These are phyloP conservation scores for Tremellales sp. DNA, from an alignment of 1,284 basidiomycete genomes.

Conservation along the genomic window DNA sequence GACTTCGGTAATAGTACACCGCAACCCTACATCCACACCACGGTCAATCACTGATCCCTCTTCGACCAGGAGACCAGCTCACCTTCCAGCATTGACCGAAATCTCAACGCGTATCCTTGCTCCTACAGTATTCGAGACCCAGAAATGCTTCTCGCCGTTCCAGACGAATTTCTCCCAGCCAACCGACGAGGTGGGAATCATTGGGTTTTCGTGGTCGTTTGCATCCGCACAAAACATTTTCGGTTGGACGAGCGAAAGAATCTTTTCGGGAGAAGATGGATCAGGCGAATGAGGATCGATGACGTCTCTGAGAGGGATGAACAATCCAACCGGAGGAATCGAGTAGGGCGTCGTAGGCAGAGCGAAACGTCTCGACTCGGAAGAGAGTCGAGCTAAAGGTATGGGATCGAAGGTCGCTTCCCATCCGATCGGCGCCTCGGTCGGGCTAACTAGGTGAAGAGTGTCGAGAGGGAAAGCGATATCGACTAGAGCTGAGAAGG, in stretches of 20 bases:
- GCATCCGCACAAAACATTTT: slow-evolving; percentile 47
- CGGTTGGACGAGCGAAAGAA: slow-evolving; percentile 38
- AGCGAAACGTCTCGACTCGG: slow-evolving; percentile 37
- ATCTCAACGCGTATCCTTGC: slow-evolving; percentile 45
- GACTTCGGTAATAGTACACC: slow-evolving; percentile 47
- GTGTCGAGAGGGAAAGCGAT: slow-evolving; percentile 37
- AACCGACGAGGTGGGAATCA: slow-evolving; percentile 34
- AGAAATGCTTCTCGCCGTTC: slow-evolving; percentile 48
- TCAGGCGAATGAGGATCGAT: slow-evolving; percentile 32
- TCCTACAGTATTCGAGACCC: slow-evolving; percentile 38
- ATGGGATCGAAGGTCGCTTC: slow-evolving; percentile 33
- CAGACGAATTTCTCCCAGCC: slow-evolving; percentile 45
- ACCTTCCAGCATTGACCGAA: slow-evolving; percentile 42
- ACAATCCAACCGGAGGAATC: slow-evolving; percentile 35
- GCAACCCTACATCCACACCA: slow-evolving; percentile 36
- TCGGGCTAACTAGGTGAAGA: slow-evolving; percentile 22
- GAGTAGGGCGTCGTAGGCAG: slow-evolving; percentile 36
- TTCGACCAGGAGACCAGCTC: slow-evolving; percentile 12
- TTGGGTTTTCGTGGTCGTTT: slow-evolving; percentile 41
- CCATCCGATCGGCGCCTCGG: slow-evolving; percentile 36
- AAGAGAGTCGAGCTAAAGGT: slow-evolving; percentile 22
- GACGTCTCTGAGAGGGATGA: slow-evolving; percentile 40
- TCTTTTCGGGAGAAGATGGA: slow-evolving; percentile 24
- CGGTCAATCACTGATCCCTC: slow-evolving; percentile 12
- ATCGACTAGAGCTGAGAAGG: slow-evolving; percentile 32